Base-by-base conservation (phyloP, 2,329 filamentous ascomycete species). In the Zymoseptoria ardabiliae region DNA sequence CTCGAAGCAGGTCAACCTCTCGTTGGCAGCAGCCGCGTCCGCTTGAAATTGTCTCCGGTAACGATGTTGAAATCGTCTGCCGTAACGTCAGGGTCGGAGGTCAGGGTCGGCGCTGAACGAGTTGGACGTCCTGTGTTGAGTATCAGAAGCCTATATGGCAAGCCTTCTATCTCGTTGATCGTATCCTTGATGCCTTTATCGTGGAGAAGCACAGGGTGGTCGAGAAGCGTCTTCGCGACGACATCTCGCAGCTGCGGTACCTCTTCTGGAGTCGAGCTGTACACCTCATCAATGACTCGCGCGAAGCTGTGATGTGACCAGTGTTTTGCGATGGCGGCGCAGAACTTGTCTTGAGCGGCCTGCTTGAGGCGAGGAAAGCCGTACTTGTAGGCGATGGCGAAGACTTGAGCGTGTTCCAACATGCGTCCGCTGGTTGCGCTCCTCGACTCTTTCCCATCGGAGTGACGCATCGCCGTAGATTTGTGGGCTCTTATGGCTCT, bases 201-300 rank as follows among this genome's bases (percentile, higher is more conserved):
- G 2, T 19, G 51, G 9, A 53, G 22, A 6, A 23, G 21, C 6
- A 6, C 23, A 9, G 21, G 21, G 50, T 53, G 7, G 9, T 21
- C 17, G 6, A 22, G 8, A 1, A 53, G 7, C 8, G 19, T 21
- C 21, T 20, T 7, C 3, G 50, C 23, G 11, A 61, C 51, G 19
- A 22, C 22, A 11, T 52, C 30, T 30, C 75, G 70, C 23, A 77
- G 69, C 19, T 75, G 73, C 19, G 73, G 71, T 58, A 75, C 73
- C 20, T 70, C 70, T 56, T 77, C 75, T 55, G 76, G 70, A 20
- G 76, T 77, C 19, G 70, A 71, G 41, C 74, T 72, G 66, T 75
- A 77, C 6, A 71, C 75, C 55, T 76, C 71, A 65, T 71, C 66
- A 57, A 74, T 73, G 19, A 73, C 71, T 25, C 75, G 70, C 45